Base-by-base conservation (phyloP, 805 yeast species). In the Ogataea parapolymorpha region DNA sequence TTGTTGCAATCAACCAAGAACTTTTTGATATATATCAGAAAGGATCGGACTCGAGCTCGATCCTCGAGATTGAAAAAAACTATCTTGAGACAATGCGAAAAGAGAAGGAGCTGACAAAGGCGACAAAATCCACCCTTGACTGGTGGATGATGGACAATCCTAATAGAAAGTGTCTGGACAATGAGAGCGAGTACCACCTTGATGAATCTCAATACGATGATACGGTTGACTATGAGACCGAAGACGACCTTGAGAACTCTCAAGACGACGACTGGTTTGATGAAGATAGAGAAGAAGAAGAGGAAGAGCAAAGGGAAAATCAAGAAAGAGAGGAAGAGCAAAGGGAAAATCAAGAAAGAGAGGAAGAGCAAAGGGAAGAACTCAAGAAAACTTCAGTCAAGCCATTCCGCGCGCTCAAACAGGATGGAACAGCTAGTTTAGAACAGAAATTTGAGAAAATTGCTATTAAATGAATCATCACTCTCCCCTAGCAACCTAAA, bases 61-160 rank as follows among this genome's bases (percentile, higher is more conserved):
- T 93, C 1, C 68, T 72, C 35, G 63, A 56, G 29, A 96, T 89
- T 0, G 91, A 93, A 63, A 78, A 79, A 10, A 77, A 66, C 22
- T 91, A 93, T 84, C 61, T 93, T 52, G 79, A 69, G 16, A 71
- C 70, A 53, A 65, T 86, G 12, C 93, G 87, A 44, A 63, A 67
- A 41, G 95, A 86, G 53, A 75, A 74, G 14, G 70, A 71, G 47
- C 80, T 79, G 37, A 68, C 91, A 44, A 80, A 80, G 55, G 72
- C 68, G 39, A 70, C 68, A 39, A 70, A 72, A 3, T 67, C 66
- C 16, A 72, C 63, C 8, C 79, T 67, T 13, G 95, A 85, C 61
- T 61, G 83, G 5, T 86, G 95, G 95, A 67, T 75, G 62, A 74
- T 79, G 67, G 95, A 95, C 0, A 85, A 85, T 53, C 81, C 83